Base-by-base conservation (phyloP, 139 green algal genomes). In the Picochlorum sp. region DNA sequence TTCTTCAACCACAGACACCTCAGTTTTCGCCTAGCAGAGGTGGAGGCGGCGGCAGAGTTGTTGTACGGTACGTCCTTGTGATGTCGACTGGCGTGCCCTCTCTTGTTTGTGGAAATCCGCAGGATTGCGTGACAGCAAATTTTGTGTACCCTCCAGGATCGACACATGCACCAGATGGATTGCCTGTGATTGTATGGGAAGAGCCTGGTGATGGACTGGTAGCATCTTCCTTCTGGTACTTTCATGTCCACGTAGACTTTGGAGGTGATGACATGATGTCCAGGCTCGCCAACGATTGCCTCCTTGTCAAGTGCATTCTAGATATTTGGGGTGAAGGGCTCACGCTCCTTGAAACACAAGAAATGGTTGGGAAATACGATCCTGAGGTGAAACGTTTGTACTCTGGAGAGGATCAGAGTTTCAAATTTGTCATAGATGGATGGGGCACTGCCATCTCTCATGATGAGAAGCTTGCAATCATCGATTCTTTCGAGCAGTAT, bases 281-380 rank as follows among this genome's bases (percentile, higher is more conserved):
- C 23, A 21, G 13, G 15, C 21, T 59, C 0, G 16, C 44, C 11
- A 15, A 60, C 1, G 63, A 80, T 13, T 68, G 62, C 24, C 37
- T 88, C 47, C 70, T 90, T 13, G 60, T 64, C 44, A n/a, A 18
- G 1, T 59, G 51, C 76, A 92, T 95, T 4, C 63, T 90, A 30
- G 87, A 96, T 58, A 8, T 93, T 14, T 96, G 89, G 89, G 89
- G 85, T 18, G 82, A 94, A 51, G 88, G 81, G 7, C 38, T 26
- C 6, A 85, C 14, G 37, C 80, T 70, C 66, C 85, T 89, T 38
- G 80, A 72, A 45, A 34, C 79, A 61, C 31, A 57, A 16, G 23
- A 20, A 16, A 49, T 52, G 20, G 56, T 78, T 11, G 28, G 30
- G 2, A 62, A 59, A 3, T 75, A 62, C 60, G 62, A 67, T 21